Evolutionary conservation across 2,329 filamentous ascomycete genomes (phyloP).

Genomic region (Xylariaceae sp.): DNA sequence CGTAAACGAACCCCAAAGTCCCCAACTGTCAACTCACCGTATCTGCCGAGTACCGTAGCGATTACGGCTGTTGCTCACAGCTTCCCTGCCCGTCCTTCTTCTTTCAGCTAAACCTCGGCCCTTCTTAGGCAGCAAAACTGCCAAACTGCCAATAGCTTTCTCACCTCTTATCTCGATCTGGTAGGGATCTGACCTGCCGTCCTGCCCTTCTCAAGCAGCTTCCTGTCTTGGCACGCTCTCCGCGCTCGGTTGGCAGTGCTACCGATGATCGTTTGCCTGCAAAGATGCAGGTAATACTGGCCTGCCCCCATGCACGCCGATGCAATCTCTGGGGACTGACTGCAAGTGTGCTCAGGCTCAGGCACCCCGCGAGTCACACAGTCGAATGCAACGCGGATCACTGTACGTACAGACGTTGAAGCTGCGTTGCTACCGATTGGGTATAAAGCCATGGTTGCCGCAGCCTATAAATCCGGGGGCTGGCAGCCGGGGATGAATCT

Average conservation of each 20-base stretch:
- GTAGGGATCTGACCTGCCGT: neutral
- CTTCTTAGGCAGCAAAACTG: neutral
- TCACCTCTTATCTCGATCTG: constrained; percentile 9
- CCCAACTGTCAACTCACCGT: neutral
- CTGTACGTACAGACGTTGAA: neutral
- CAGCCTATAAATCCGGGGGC: neutral
- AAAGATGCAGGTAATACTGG: no score
- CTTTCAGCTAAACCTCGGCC: neutral
- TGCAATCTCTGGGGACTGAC: no score
- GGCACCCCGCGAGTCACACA: neutral
- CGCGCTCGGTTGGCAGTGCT: neutral
- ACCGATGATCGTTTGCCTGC: neutral
- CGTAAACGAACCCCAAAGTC: no score
- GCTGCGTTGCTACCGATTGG: neutral
- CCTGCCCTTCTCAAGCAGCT: constrained; percentile 7
- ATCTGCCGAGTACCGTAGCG: neutral
- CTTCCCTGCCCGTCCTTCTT: neutral
- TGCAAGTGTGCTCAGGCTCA: neutral
- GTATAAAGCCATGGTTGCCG: neutral
- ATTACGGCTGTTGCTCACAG: neutral
- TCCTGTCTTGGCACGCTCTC: constrained; percentile 16
- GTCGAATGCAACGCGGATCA: neutral
- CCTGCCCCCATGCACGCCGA: no score
- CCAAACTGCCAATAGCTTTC: neutral
- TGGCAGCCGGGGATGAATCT: neutral